phyloP scores from a whole-genome alignment of 2,329 filamentous ascomycete genomes.

The Biscogniauxia mediterranea region DNA sequence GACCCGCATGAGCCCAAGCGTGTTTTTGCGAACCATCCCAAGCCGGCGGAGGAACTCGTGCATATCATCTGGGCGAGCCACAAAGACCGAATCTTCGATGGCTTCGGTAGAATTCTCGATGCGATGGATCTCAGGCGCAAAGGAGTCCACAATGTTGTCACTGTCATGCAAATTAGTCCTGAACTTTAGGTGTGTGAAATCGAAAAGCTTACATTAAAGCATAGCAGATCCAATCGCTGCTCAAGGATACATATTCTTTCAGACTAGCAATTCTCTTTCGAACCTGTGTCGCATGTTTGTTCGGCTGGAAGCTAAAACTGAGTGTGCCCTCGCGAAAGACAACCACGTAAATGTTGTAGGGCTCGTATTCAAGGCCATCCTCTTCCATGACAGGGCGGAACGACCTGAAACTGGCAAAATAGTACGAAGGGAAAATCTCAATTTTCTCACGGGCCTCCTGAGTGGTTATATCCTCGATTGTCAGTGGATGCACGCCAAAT shows the following conservation, averaged over 20 bases:
- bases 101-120: slow-evolving; percentile 86
- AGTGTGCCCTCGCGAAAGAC: slow-evolving; percentile 94
- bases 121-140: slow-evolving; percentile 83
- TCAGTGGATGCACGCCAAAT: slow-evolving; percentile 93
- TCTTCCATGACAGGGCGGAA: slow-evolving; percentile 80
- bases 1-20: slow-evolving; percentile 88
- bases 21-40: slow-evolving; percentile 87
- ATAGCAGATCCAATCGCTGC: slow-evolving; percentile 98
- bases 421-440: slow-evolving; percentile 94
- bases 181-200: not conserved
- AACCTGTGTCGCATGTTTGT: slow-evolving; percentile 84
- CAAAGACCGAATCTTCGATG: slow-evolving; percentile 94
- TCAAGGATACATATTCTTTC: slow-evolving; percentile 91
- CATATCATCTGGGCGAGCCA: slow-evolving; percentile 86
- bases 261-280: slow-evolving; percentile 87
- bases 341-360: slow-evolving; percentile 94
- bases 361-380: slow-evolving; percentile 80
- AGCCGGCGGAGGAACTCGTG: slow-evolving; percentile 84
- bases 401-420: slow-evolving; percentile 95
- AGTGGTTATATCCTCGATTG: slow-evolving; percentile 91
- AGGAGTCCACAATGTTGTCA: slow-evolving; percentile 96
- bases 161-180: slow-evolving; percentile 41
- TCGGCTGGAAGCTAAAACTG: slow-evolving; percentile 89
- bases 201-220: slow-evolving; percentile 74
- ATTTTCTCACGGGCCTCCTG: slow-evolving; percentile 98